These are phyloP conservation scores for Conringia planisiliqua DNA, from an alignment of 345 rosid species.

Conservation along the genomic window DNA sequence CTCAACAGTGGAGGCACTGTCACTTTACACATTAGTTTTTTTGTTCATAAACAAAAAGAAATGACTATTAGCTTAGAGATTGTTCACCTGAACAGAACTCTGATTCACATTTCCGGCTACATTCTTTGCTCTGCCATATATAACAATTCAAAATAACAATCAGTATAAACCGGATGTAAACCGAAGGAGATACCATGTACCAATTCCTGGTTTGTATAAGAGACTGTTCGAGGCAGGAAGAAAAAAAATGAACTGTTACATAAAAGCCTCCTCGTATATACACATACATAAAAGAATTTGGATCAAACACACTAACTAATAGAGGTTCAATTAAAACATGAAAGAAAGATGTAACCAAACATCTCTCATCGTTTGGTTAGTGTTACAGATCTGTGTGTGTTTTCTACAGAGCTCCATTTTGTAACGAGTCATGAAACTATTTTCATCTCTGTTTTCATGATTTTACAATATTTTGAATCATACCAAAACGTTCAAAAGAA, in stretches of 20 bases:
- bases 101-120: slow-evolving; percentile 87
- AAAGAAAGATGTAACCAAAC: not conserved
- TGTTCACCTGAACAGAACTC: slow-evolving; percentile 69
- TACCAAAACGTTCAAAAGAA: not conserved
- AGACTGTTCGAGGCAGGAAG: no score
- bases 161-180: not conserved
- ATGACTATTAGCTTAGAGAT: not conserved
- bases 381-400: not conserved
- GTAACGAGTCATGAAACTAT: not conserved
- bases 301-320: not conserved
- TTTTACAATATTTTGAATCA: not conserved
- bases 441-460: not conserved
- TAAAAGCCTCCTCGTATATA: no score
- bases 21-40: not conserved
- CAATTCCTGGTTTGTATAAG: not conserved
- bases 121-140: slow-evolving; percentile 63
- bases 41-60: not conserved
- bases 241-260: no score
- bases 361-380: not conserved
- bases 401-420: not conserved
- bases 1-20: slow-evolving; percentile 87
- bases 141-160: not conserved
- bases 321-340: not conserved
- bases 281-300: no score
- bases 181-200: not conserved